These are phyloP conservation scores for Tuber borchii DNA, from an alignment of 495 filamentous ascomycete species.

Conservation along the genomic window DNA sequence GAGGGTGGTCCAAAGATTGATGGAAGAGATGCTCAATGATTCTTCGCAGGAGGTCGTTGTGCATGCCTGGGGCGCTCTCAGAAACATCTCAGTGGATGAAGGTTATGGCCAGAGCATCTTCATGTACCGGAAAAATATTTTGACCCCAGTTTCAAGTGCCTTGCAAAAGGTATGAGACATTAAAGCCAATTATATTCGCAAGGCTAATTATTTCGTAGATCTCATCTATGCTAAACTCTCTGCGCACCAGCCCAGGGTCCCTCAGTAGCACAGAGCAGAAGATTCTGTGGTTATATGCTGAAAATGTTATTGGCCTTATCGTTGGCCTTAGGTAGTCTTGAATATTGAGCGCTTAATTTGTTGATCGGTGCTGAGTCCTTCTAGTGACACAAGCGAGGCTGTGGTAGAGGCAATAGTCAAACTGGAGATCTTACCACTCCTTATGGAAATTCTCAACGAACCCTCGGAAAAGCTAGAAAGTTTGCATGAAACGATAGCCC, in stretches of 20 bases:
- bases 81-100: constrained; percentile 54
- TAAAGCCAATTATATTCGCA: constrained; percentile 2
- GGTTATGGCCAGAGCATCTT: constrained; percentile 58
- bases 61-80: constrained; percentile 57
- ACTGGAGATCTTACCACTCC: constrained; percentile 48
- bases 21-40: constrained; percentile 57
- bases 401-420: constrained; percentile 50
- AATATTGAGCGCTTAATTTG: neutral
- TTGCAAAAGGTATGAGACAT: constrained; percentile 46
- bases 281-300: constrained; percentile 37
- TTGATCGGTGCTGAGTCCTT: constrained; percentile 20
- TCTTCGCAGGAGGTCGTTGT: constrained; percentile 52
- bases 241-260: constrained; percentile 14
- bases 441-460: constrained; percentile 48
- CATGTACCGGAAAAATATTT: constrained; percentile 52
- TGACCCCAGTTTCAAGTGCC: constrained; percentile 52
- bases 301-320: constrained; percentile 41
- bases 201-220: constrained; percentile 22
- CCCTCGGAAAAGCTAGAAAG: constrained; percentile 41
- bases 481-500: constrained; percentile 43
- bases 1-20: constrained; percentile 54
- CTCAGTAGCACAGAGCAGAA: constrained; percentile 24
- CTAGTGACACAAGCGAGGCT: constrained; percentile 50
- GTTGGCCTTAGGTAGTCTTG: constrained; percentile 27
- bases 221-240: constrained; percentile 20